Evolutionary conservation across 202 grass and related monocot species (phyloP), one percentile per base, ranked within the genome.

Genomic region (Zizania palustris): DNA sequence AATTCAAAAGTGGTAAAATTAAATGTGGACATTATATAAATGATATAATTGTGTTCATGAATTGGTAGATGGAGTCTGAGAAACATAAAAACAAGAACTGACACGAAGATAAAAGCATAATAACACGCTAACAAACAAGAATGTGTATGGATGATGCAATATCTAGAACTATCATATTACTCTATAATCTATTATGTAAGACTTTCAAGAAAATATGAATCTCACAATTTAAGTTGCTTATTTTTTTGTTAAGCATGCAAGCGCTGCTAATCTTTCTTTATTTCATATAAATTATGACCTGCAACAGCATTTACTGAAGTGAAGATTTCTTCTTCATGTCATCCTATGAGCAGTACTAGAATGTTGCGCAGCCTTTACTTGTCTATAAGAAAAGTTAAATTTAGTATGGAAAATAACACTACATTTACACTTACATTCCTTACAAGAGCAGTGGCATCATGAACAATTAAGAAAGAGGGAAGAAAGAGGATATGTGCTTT

Each of bases 321-420:
- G 45, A 63, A 42, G 4, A 51, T 56, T 33, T 41, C 40, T 57
- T 58, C 19, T 19, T 3, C 58, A 58, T 12, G 13, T 71, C 16
- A 34, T 7, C 33, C 39, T 60, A 12, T 35, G 43, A 60, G 18
- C 33, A 62, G 34, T 20, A 75, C 5, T 15, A 42, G 72, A 83
- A 84, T 46, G 34, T 34, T 5, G 1, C 12, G 63, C 45, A 69
- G 7, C 44, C 6, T 67, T 18, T 56, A 74, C 65, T 79, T 44
- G 12, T 33, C 69, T 79, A 58, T 28, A 46, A 76, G 56, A 77
- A 45, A 83, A 80, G 57, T 51, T 53, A n/a, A 13, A 76, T 63
- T 9, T 51, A 41, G 16, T 62, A 18, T 44, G 35, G 19, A 48
- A 79, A 21, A 75, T 37, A 54, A 58, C 9, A 48, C 20, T 14